Conservation (phyloP, 1,139 yeast species). For the Debaryomycetaceae sp. region DNA sequence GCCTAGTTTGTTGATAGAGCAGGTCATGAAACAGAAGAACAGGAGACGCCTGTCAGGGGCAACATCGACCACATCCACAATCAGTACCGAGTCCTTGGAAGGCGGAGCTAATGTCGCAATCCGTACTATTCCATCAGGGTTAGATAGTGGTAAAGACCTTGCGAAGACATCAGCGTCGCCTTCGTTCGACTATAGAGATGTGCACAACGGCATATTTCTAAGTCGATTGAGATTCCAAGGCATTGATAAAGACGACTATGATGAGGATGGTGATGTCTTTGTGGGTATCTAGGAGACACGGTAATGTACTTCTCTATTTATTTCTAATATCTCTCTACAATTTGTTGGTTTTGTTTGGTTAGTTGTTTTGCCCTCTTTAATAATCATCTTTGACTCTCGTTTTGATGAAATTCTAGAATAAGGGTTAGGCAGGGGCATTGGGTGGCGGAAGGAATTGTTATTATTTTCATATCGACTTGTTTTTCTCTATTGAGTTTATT, state of each 20-base stretch:
- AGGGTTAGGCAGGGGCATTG: neutral
- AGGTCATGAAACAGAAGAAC: conserved; percentile 26
- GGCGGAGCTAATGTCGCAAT: neutral
- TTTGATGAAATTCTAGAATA: neutral
- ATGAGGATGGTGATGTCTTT: conserved; percentile 26
- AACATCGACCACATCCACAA: conserved; percentile 8
- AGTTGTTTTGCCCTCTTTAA: neutral
- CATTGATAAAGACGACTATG: conserved; percentile 17
- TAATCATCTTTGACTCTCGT: neutral
- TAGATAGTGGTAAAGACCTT: neutral
- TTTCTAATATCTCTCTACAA: neutral
- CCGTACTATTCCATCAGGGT: neutral
- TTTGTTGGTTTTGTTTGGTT: neutral
- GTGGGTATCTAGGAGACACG: conserved; percentile 20
- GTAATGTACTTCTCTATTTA: neutral
- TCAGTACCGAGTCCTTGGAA: neutral
- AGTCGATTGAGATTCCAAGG: conserved; percentile 17
- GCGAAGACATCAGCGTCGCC: neutral
- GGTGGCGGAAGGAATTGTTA: neutral
- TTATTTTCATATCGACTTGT: neutral
- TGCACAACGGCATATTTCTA: conserved; percentile 15
- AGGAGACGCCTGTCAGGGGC: conserved; percentile 19
- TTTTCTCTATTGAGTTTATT: neutral
- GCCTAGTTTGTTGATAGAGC: conserved; percentile 23
- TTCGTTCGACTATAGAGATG: conserved; percentile 12